Conservation (phyloP, 164 flowering plant species). For the Kalanchoe fedtschenkoi region DNA sequence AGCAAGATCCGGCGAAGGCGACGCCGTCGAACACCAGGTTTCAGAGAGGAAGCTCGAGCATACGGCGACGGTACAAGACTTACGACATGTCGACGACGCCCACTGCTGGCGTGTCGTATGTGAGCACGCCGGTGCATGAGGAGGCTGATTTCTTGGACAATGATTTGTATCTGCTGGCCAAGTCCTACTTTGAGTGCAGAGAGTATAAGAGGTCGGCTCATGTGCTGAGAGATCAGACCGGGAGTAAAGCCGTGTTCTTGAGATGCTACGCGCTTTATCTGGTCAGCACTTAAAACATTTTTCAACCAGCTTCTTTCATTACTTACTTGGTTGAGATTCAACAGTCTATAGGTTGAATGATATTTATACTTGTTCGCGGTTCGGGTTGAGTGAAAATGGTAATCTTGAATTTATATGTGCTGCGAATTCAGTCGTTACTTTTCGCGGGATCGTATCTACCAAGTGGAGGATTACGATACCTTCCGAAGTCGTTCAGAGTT, state of each 20-base stretch:
- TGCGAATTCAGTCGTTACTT: not conserved
- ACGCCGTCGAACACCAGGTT: slow-evolving; percentile 75
- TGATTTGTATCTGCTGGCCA: slow-evolving; percentile 72
- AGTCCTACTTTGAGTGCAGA: slow-evolving; percentile 78
- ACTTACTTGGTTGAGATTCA: not conserved
- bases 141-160: slow-evolving; percentile 60
- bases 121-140: slow-evolving; percentile 47
- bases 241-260: slow-evolving; percentile 78
- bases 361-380: not conserved
- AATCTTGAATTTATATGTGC: not conserved
- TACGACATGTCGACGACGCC: slow-evolving; percentile 55
- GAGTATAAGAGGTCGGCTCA: slow-evolving; percentile 91
- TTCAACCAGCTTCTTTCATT: not conserved
- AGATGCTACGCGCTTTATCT: slow-evolving; percentile 84
- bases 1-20: slow-evolving; percentile 75
- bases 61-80: slow-evolving; percentile 51
- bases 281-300: slow-evolving; percentile 30
- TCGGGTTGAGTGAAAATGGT: not conserved
- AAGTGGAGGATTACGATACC: no score
- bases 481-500: not conserved
- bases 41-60: slow-evolving; percentile 81
- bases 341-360: not conserved
- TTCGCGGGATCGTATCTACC: not conserved
- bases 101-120: slow-evolving; percentile 45
- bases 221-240: slow-evolving; percentile 68